These are phyloP conservation scores for Rhizopus arrhizus DNA, from an alignment of 371 early-diverging fungal species.

Conservation along the genomic window DNA sequence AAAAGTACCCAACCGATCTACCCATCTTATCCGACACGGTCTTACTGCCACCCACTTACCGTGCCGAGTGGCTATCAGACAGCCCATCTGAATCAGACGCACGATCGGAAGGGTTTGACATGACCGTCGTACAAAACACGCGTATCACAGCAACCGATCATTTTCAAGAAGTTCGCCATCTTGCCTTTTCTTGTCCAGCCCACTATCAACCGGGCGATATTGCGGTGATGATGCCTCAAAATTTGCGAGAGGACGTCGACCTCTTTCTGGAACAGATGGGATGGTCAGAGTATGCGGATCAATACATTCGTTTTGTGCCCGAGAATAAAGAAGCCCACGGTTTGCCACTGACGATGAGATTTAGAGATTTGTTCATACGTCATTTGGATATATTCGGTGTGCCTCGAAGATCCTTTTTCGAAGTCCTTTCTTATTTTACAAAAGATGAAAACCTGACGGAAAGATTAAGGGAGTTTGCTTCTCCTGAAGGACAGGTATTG, in stretches of 20 bases:
- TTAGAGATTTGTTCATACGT: conserved; percentile 70
- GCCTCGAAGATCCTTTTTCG: conserved; percentile 89
- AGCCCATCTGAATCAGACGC: background rate
- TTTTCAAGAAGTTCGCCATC: conserved; percentile 89
- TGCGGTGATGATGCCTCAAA: conserved; percentile 74
- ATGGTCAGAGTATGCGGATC: conserved; percentile 75
- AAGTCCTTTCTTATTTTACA: conserved; percentile 81
- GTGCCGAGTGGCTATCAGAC: conserved; percentile 38
- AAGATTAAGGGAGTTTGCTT: conserved; percentile 77
- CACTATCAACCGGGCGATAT: conserved; percentile 84
- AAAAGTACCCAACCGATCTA: conserved; percentile 48
- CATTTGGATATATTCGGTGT: conserved; percentile 83
- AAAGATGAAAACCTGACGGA: conserved; percentile 72
- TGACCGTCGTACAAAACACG: conserved; percentile 50
- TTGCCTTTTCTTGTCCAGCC: conserved; percentile 52
- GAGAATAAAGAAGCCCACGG: conserved; percentile 32
- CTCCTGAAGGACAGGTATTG: conserved; percentile 75
- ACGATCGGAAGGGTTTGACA: conserved; percentile 26
- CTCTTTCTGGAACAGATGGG: conserved; percentile 68
- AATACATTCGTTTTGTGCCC: conserved; percentile 53
- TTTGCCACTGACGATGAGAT: conserved; percentile 56
- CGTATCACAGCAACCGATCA: conserved; percentile 81
- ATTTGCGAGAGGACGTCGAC: conserved; percentile 67
- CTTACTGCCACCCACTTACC: conserved; percentile 48
- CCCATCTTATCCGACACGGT: conserved; percentile 61